Conservation (phyloP, 1,139 yeast genomes). For the Pichia sp. region DNA sequence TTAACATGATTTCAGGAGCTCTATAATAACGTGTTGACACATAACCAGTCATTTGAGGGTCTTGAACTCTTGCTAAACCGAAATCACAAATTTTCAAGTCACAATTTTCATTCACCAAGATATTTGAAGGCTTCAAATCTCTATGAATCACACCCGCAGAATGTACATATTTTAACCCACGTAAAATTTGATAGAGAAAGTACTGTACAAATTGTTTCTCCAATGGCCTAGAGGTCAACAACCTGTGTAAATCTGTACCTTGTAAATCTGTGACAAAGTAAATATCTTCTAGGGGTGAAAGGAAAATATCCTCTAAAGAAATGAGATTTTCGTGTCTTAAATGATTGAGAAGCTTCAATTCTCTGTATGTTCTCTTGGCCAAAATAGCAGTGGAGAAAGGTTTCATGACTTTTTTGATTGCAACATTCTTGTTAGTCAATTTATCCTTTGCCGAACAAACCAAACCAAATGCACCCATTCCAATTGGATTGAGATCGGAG, state of each 20-base stretch:
- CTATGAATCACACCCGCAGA: slow-evolving; percentile 96
- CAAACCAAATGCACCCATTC: slow-evolving; percentile 98
- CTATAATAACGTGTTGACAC: slow-evolving; percentile 94
- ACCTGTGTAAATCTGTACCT: slow-evolving; percentile 91
- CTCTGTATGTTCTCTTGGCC: slow-evolving; percentile 95
- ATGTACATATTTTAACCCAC: slow-evolving; percentile 93
- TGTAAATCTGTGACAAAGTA: slow-evolving; percentile 94
- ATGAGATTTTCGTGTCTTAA: slow-evolving; percentile 91
- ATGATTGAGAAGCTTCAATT: slow-evolving; percentile 85
- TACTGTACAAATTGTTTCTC: slow-evolving; percentile 96
- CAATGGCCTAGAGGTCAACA: slow-evolving; percentile 84
- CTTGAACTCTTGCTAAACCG: slow-evolving; percentile 94
- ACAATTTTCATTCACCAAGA: slow-evolving; percentile 89
- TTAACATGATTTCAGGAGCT: slow-evolving; percentile 98
- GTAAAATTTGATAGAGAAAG: slow-evolving; percentile 84
- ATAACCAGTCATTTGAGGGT: slow-evolving; percentile 98
- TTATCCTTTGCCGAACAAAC: slow-evolving; percentile 96
- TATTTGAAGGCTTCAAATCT: slow-evolving; percentile 89
- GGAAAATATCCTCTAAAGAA: slow-evolving; percentile 86
- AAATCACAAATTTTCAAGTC: slow-evolving; percentile 95
- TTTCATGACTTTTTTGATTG: slow-evolving; percentile 95
- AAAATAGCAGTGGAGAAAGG: slow-evolving; percentile 93
- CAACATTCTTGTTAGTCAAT: slow-evolving; percentile 80
- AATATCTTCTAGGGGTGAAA: slow-evolving; percentile 92
- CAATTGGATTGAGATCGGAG: slow-evolving; percentile 91